A percentile compares a stretch with the other conserved stretches of the same genome.
Conservation (phyloP, 495 filamentous ascomycete genomes). For the Ascodesmis nigricans region DNA sequence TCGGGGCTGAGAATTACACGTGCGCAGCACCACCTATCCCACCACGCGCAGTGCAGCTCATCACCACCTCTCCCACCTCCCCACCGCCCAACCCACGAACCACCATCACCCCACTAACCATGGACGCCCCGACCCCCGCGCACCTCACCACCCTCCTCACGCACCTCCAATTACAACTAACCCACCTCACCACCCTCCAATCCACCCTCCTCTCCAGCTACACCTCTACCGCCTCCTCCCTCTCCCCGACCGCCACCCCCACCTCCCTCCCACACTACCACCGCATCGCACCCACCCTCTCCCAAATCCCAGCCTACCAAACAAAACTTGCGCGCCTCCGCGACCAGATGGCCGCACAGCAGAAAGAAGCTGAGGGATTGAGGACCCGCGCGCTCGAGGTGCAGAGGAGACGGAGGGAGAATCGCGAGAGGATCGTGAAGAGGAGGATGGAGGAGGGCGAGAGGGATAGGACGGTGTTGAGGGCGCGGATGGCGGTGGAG, state of each 20-base stretch:
- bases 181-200: slow-evolving; percentile 10
- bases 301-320: slow-evolving; percentile 16
- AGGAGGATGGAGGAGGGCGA: slow-evolving; percentile 14
- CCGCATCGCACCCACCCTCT: slow-evolving; percentile 14
- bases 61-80: no score
- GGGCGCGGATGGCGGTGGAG: slow-evolving; percentile 7
- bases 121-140: slow-evolving; percentile 4
- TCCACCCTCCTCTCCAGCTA: slow-evolving; percentile 15
- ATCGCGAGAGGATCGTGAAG: slow-evolving; percentile 12
- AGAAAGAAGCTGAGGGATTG: slow-evolving; percentile 12
- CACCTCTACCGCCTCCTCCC: slow-evolving; percentile 11
- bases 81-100: no score
- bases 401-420: slow-evolving; percentile 8
- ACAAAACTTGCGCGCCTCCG: slow-evolving; percentile 17
- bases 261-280: slow-evolving; percentile 14
- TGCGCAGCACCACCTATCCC: no score
- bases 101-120: not conserved
- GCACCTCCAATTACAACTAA: slow-evolving; percentile 1
- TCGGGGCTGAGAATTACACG: no score
- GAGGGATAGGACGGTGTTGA: slow-evolving; percentile 16
- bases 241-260: no score
- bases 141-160: not conserved
- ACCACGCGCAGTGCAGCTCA: no score
- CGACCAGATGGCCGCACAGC: slow-evolving; percentile 14
- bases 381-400: slow-evolving; percentile 16